Percentiles rank a stretch among this genome's conserved stretches.
Conservation (phyloP, 441 rosid genomes). For the Gossypium schwendimanii region DNA sequence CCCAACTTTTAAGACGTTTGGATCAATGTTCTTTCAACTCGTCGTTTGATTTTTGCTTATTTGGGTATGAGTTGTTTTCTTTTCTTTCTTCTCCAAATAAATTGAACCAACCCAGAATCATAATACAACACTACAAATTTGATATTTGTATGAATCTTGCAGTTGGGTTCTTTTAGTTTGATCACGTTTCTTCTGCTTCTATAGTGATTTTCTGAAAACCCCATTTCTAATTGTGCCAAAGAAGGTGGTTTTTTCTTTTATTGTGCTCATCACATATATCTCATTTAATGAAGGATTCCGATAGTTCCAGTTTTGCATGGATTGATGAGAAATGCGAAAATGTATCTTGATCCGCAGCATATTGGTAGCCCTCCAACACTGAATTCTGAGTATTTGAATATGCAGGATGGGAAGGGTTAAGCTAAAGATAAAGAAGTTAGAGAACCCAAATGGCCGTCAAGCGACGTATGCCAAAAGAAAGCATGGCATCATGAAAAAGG, state of each 20-base stretch:
- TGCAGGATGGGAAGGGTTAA: conserved; percentile 88
- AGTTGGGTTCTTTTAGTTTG: not conserved
- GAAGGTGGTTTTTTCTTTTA: not conserved
- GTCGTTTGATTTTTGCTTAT: conserved; percentile 40
- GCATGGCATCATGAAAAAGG: conserved; percentile 70
- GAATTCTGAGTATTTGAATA: conserved; percentile 11
- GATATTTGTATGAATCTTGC: not conserved
- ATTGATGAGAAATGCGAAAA: not conserved
- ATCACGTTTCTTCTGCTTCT: not conserved
- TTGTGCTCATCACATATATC: not conserved
- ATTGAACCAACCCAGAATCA: no score
- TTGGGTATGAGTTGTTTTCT: conserved; percentile 25
- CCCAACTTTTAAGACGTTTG: conserved; percentile 22
- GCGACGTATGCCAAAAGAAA: conserved; percentile 69
- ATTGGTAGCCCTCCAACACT: not conserved
- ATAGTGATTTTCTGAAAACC: not conserved
- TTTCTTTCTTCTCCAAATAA: not conserved
- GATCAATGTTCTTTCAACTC: conserved; percentile 29
- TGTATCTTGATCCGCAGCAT: not conserved
- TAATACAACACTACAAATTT: not conserved
- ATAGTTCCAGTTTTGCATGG: not conserved
- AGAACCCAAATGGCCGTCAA: conserved; percentile 59
- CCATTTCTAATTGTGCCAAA: not conserved
- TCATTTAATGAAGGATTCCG: not conserved
- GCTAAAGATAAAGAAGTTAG: conserved; percentile 69